Evolutionary conservation across 306 rosid species (phyloP).

Genomic region (Dalbergia cochinchinensis): DNA sequence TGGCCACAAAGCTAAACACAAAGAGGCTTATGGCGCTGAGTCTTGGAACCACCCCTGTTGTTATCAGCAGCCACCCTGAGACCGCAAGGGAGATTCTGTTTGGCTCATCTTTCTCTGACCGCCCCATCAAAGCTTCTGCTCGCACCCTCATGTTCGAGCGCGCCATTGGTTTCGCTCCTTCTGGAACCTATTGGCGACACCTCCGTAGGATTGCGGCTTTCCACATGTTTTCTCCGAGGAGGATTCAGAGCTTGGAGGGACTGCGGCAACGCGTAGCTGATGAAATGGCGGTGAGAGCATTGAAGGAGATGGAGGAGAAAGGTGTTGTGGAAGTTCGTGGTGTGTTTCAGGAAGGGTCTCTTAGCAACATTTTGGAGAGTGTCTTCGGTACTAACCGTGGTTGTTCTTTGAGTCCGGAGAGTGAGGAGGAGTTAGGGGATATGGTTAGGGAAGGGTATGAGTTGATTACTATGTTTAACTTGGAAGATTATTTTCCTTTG

Average conservation of each 20-base stretch:
- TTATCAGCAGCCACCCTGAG: constrained; percentile 88
- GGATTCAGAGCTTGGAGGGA: constrained; percentile 62
- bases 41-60: constrained; percentile 67
- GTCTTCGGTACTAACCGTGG: constrained; percentile 62
- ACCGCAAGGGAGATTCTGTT: constrained; percentile 78
- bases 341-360: constrained; percentile 70
- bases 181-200: constrained; percentile 75
- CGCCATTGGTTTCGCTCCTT: constrained; percentile 91
- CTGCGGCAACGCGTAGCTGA: constrained; percentile 56
- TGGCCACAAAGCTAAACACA: constrained; percentile 59
- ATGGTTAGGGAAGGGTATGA: constrained; percentile 86
- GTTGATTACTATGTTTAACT: constrained; percentile 63
- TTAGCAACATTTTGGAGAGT: constrained; percentile 71
- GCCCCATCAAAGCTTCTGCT: constrained; percentile 83
- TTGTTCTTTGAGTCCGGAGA: constrained; percentile 25
- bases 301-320: constrained; percentile 53
- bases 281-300: constrained; percentile 56
- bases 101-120: constrained; percentile 72
- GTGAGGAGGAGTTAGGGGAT: constrained; percentile 49
- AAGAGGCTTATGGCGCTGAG: constrained; percentile 80
- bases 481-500: constrained; percentile 79
- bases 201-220: constrained; percentile 71
- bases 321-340: constrained; percentile 65
- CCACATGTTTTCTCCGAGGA: constrained; percentile 80
- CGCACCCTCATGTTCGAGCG: constrained; percentile 83